phyloP scores from a whole-genome alignment of 1,284 basidiomycete genomes.

The Puccinia polysora region DNA sequence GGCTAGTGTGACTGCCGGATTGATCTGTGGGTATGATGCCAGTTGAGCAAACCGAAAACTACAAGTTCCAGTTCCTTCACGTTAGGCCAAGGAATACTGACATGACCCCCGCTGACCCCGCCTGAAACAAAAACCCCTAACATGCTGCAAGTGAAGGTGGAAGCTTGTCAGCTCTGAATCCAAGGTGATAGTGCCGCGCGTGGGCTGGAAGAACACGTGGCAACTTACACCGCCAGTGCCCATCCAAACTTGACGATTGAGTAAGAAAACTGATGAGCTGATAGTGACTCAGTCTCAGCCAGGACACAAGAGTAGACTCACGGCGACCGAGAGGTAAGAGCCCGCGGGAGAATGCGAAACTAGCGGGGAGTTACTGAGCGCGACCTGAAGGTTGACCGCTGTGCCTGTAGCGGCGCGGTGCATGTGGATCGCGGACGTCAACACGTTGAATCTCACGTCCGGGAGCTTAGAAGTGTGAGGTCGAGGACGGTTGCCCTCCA shows the following conservation, averaged over 20 bases:
- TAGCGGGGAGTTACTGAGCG: conserved; percentile 20
- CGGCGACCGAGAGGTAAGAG: conserved; percentile 16
- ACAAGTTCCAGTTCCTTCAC: not conserved
- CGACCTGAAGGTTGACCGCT: conserved; percentile 41
- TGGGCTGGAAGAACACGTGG: not conserved
- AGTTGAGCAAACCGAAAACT: not conserved
- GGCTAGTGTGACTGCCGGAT: conserved; percentile 36
- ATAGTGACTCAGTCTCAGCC: not conserved
- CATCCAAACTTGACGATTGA: conserved; percentile 29
- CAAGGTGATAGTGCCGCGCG: no score
- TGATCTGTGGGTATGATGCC: conserved; percentile 7
- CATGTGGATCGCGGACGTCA: not conserved
- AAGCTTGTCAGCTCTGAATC: no score
- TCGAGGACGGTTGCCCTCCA: no score
- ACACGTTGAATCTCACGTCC: not conserved
- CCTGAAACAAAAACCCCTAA: conserved; percentile 35
- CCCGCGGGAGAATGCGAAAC: conserved; percentile 30
- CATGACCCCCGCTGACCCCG: conserved; percentile 42
- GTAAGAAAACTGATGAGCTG: not conserved
- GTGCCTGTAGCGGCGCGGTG: conserved; percentile 15
- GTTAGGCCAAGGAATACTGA: not conserved
- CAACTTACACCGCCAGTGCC: conserved; percentile 37
- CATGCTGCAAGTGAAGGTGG: not conserved
- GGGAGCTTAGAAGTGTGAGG: not conserved
- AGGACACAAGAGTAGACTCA: not conserved